Conservation (phyloP, 805 yeast genomes). For the Pichia gijzeniarum region DNA sequence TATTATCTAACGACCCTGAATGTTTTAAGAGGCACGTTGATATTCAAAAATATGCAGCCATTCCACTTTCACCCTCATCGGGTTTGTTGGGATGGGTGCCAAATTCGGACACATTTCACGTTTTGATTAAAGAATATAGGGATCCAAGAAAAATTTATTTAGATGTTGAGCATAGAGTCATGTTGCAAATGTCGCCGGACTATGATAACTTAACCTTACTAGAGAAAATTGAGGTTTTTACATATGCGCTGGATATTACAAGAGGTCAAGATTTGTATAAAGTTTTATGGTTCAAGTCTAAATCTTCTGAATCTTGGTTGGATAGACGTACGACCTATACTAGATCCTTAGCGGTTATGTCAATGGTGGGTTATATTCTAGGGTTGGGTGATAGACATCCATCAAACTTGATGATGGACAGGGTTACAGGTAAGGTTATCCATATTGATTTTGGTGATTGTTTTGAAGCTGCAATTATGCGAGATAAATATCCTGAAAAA, state of each 20-base stretch:
- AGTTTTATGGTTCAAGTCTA: conserved; percentile 92
- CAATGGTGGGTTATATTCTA: conserved; percentile 95
- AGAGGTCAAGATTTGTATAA: conserved; percentile 94
- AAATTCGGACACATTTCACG: conserved; percentile 94
- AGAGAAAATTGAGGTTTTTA: conserved; percentile 94
- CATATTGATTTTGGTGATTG: conserved; percentile 99
- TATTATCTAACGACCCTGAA: conserved; percentile 84
- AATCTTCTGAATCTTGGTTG: conserved; percentile 96
- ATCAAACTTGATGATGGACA: conserved; percentile 89
- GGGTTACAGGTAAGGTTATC: conserved; percentile 90
- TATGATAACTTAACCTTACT: conserved; percentile 83
- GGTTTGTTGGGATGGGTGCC: conserved; percentile 97
- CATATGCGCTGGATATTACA: conserved; percentile 91
- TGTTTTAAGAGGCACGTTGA: conserved; percentile 94
- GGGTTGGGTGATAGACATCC: conserved; percentile 99
- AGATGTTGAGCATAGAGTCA: conserved; percentile 90
- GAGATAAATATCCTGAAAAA: conserved; percentile 97
- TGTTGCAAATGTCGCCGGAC: conserved; percentile 97
- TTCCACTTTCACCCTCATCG: conserved; percentile 94
- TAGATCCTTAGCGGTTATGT: conserved; percentile 94
- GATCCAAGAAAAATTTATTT: conserved; percentile 83
- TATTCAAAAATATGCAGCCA: conserved; percentile 87
- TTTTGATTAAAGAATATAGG: conserved; percentile 83
- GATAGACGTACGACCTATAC: conserved; percentile 96
- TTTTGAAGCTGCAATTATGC: conserved; percentile 93